Base-by-base conservation (phyloP, 2,329 filamentous ascomycete genomes). In the Colletotrichum zoysiae region DNA sequence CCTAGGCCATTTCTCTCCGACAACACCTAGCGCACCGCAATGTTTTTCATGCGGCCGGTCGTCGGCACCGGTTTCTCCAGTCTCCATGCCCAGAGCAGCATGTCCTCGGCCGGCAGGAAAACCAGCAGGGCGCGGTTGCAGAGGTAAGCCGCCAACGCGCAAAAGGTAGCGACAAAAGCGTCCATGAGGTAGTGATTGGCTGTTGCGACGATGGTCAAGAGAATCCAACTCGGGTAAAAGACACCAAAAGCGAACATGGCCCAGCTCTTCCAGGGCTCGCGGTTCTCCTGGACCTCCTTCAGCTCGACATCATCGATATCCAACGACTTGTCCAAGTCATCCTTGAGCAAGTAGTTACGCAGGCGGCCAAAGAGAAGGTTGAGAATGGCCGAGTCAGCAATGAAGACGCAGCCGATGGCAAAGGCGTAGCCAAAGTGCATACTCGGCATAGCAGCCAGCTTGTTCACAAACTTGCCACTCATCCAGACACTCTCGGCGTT, bases 141-240 rank as follows among this genome's bases (percentile, higher is more conserved):
- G 65, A 81, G 74, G 87, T 89, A 93, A 0, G 89, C 89, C 12
- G 91, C 74, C 0, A 84, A 83, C 58, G 90, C 91, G 3, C 93
- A 89, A 23, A 87, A 75, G 0, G 87, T 85, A 0, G 91, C 90
- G 1, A 89, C 91, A 26, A 91, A 83, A 0, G 91, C 90, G 79
- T 93, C 91, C 5, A 93, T 84, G 58, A 92, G 86, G 78, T 92
- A 86, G 75, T 86, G 89, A 75, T 91, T 91, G 44, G 88, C 89
- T 0, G 89, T 91, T 20, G 88, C 86, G 38, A 91, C 85, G 71
- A 91, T 91, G 40, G 86, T 86, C 0, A 85, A 81, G 60, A 90
- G 76, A 63, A 90, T 87, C 76, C 87, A 84, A 6, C 79, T 75
- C 1, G 88, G 88, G 75, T 90, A 90, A 58, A 82, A 79, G 23